phyloP scores from a whole-genome alignment of 345 rosid species.

The Acer campestre region DNA sequence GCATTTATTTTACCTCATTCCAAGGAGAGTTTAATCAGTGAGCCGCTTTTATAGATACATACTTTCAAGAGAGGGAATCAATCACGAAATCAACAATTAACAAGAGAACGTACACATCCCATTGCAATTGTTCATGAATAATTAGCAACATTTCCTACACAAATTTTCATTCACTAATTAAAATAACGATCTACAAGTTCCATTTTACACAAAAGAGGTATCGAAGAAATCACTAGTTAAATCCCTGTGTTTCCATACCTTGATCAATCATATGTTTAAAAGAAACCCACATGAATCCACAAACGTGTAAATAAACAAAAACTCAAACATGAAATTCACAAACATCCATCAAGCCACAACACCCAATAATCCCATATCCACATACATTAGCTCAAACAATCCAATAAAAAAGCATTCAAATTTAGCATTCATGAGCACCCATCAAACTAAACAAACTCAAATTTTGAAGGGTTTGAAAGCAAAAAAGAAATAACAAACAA shows the following conservation, averaged over 20 bases:
- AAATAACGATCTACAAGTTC: not conserved
- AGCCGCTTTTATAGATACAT: not conserved
- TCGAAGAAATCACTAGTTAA: no score
- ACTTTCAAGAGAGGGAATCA: not conserved
- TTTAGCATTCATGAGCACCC: not conserved
- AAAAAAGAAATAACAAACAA: constrained; percentile 5
- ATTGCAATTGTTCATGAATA: not conserved
- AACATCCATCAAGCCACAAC: not conserved
- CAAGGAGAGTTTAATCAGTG: no score
- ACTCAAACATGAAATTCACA: not conserved
- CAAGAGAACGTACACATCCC: not conserved
- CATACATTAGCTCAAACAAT: not conserved
- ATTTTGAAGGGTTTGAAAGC: not conserved
- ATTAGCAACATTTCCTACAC: not conserved
- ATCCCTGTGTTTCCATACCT: not conserved
- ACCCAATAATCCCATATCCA: not conserved
- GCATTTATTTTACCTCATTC: not conserved
- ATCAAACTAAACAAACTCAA: not conserved
- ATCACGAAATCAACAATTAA: not conserved
- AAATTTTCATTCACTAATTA: not conserved
- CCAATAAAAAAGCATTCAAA: not conserved
- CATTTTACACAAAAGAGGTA: not conserved
- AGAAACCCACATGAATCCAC: not conserved
- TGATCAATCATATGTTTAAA: not conserved
- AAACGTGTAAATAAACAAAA: not conserved